A percentile compares a stretch with the other conserved stretches of the same genome.
Evolutionary conservation across 306 rosid species (phyloP).

Genomic region (Calophaca sinica): DNA sequence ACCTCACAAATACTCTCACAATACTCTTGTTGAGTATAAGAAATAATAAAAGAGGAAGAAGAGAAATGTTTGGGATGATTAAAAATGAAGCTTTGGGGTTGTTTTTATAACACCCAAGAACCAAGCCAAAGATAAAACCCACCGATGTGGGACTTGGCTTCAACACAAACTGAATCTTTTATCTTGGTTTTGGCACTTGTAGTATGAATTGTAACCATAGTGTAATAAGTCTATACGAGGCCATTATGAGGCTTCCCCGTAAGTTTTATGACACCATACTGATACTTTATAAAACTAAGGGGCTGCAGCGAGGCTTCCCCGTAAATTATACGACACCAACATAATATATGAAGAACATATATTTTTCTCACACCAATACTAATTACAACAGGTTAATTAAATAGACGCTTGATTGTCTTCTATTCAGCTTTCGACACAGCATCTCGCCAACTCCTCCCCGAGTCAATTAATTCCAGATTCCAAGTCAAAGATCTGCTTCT

Average conservation of each 20-base stretch:
- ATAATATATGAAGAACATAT: constrained; percentile 34
- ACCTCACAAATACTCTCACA: too few relatives aligned
- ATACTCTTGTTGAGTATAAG: too few relatives aligned
- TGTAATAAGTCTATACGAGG: constrained; percentile 48
- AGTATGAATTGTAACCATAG: constrained; percentile 44
- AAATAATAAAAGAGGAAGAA: too few relatives aligned
- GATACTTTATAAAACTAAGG: constrained; percentile 32
- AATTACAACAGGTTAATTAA: constrained; percentile 50
- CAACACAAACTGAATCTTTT: constrained; percentile 44
- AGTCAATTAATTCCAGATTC: constrained; percentile 38
- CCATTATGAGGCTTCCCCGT: constrained; percentile 43
- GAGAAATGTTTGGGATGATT: too few relatives aligned
- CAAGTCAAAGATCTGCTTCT: constrained; percentile 43
- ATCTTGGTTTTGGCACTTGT: constrained; percentile 36
- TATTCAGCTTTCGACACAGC: constrained; percentile 42
- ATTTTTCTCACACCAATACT: constrained; percentile 43
- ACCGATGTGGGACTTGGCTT: too few relatives aligned
- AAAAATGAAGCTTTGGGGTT: too few relatives aligned
- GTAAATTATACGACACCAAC: constrained; percentile 46
- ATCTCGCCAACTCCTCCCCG: constrained; percentile 39
- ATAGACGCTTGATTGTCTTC: constrained; percentile 44
- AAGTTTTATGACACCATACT: constrained; percentile 49
- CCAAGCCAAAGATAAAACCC: too few relatives aligned
- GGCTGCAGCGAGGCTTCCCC: constrained; percentile 46
- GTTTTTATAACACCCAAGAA: too few relatives aligned